phyloP scores from a whole-genome alignment of 2,329 filamentous ascomycete genomes.

The Emergomyces orientalis region DNA sequence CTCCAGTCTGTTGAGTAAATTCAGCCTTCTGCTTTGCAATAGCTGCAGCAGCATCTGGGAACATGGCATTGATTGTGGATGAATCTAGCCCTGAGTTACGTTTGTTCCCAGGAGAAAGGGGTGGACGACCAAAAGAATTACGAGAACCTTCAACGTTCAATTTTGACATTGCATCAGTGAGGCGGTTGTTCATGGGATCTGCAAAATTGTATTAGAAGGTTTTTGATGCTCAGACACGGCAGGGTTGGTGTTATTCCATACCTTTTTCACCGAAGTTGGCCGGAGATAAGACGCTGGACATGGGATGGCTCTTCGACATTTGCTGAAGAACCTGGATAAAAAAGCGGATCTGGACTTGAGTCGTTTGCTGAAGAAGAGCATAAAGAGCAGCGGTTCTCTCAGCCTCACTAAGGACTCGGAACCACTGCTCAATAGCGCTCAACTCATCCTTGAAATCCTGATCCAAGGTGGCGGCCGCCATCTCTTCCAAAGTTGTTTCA shows the following conservation, averaged over 20 bases:
- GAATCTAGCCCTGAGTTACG: slow-evolving; percentile 90
- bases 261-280: slow-evolving; percentile 91
- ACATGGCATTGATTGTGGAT: slow-evolving; percentile 96
- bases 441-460: slow-evolving; percentile 99
- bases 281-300: slow-evolving; percentile 90
- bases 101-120: slow-evolving; percentile 69
- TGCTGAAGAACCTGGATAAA: slow-evolving; percentile 98
- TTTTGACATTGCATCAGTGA: slow-evolving; percentile 95
- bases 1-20: slow-evolving; percentile 89
- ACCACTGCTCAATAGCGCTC: slow-evolving; percentile 99
- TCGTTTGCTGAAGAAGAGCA: slow-evolving; percentile 92
- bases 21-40: slow-evolving; percentile 98
- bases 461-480: slow-evolving; percentile 96
- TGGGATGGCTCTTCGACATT: slow-evolving; percentile 96
- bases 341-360: slow-evolving; percentile 96
- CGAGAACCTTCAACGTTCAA: slow-evolving; percentile 77
- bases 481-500: slow-evolving; percentile 96
- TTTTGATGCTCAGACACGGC: slow-evolving; percentile 1
- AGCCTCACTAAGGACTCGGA: slow-evolving; percentile 90
- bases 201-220: slow-evolving; percentile 17
- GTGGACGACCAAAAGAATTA: slow-evolving; percentile 74
- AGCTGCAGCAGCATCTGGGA: slow-evolving; percentile 94
- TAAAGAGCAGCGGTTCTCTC: slow-evolving; percentile 93
- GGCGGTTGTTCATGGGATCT: slow-evolving; percentile 95
- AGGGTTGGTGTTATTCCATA: slow-evolving; percentile 32